Conservation (phyloP, 2,329 filamentous ascomycete species). For the Fusarium pseudonygamai region DNA sequence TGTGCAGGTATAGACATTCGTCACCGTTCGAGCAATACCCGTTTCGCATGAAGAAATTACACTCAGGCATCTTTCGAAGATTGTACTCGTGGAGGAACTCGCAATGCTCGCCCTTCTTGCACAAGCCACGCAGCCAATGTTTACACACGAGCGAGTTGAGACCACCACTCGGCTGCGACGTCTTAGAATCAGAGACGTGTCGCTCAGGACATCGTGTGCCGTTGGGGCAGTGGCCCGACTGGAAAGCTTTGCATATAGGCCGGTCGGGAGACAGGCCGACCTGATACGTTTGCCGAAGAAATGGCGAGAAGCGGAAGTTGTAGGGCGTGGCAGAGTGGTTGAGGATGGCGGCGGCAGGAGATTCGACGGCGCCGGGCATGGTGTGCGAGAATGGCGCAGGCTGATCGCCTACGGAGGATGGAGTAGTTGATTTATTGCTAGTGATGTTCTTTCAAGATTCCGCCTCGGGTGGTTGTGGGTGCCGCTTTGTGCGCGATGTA, state of each 20-base stretch:
- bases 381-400: slow-evolving; percentile 23
- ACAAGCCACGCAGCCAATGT: slow-evolving; percentile 96
- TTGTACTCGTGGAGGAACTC: slow-evolving; percentile 99
- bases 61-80: slow-evolving; percentile 97
- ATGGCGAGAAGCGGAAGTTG: slow-evolving; percentile 85
- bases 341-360: slow-evolving; percentile 59
- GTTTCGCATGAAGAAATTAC: slow-evolving; percentile 93
- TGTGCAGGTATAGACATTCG: slow-evolving; percentile 93
- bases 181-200: slow-evolving; percentile 64
- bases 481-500: background rate
- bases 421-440: background rate
- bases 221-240: slow-evolving; percentile 85
- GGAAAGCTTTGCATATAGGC: slow-evolving; percentile 86
- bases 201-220: slow-evolving; percentile 87
- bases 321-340: slow-evolving; percentile 66
- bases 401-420: slow-evolving; percentile 6
- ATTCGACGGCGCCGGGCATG: slow-evolving; percentile 46
- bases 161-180: slow-evolving; percentile 55
- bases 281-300: slow-evolving; percentile 83
- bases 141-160: slow-evolving; percentile 94
- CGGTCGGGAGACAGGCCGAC: slow-evolving; percentile 83
- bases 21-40: slow-evolving; percentile 97
- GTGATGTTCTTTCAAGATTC: background rate
- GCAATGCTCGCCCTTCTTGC: slow-evolving; percentile 96
- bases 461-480: background rate